These are phyloP conservation scores for Fusarium mangiferae DNA, from an alignment of 2,329 filamentous ascomycete species.

Conservation along the genomic window DNA sequence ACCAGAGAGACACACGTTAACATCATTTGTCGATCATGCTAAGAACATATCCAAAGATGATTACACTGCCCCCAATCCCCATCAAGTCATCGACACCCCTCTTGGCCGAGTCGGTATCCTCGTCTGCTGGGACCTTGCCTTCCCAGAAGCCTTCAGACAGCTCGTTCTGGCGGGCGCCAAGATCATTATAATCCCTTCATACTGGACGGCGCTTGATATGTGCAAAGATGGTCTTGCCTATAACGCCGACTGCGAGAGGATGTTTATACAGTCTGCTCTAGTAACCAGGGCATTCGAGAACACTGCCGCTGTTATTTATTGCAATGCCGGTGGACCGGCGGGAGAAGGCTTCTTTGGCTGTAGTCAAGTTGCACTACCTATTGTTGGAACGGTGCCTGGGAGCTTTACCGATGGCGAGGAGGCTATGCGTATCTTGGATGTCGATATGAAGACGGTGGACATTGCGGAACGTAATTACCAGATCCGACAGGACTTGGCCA, in stretches of 20 bases:
- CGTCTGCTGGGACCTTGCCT: conserved; percentile 83
- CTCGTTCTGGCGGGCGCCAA: conserved; percentile 75
- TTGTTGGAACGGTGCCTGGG: conserved; percentile 68
- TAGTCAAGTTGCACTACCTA: conserved; percentile 75
- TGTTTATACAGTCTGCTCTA: conserved; percentile 72
- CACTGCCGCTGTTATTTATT: conserved; percentile 75
- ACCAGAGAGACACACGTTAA: conserved; percentile 70
- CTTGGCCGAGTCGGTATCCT: conserved; percentile 66
- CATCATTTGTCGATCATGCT: conserved; percentile 34
- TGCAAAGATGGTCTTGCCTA: conserved; percentile 60
- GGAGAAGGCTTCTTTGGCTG: conserved; percentile 48
- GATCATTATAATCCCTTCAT: conserved; percentile 76
- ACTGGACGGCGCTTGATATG: conserved; percentile 68
- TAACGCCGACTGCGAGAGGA: conserved; percentile 70
- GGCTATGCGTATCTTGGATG: conserved; percentile 69
- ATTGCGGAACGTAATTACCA: conserved; percentile 79
- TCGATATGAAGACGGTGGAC: conserved; percentile 72
- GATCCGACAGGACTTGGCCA: conserved; percentile 64
- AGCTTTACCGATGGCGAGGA: conserved; percentile 66
- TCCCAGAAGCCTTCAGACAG: conserved; percentile 80
- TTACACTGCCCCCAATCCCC: conserved; percentile 48
- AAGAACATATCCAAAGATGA: conserved; percentile 56
- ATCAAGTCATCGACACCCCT: conserved; percentile 70
- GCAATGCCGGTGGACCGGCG: conserved; percentile 69
- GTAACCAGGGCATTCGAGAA: conserved; percentile 78